phyloP scores from a whole-genome alignment of 371 early-diverging fungal species.

The Basidiobolus meristosporus region DNA sequence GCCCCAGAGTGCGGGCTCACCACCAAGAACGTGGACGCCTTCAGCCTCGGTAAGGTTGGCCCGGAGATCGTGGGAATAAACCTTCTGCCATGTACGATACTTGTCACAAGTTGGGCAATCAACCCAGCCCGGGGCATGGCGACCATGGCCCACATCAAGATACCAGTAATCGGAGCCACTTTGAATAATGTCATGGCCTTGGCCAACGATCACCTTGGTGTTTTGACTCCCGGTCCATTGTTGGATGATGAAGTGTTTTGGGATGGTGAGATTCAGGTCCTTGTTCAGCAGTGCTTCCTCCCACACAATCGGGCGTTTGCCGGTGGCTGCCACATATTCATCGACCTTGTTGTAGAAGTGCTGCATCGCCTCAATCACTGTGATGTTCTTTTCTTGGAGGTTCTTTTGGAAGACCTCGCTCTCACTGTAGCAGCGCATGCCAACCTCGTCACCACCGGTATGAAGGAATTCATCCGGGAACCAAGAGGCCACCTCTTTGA shows the following conservation, averaged over 20 bases:
- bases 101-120: slow-evolving; percentile 29
- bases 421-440: slow-evolving; percentile 35
- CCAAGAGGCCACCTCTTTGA: slow-evolving; percentile 27
- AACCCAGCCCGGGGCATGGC: slow-evolving; percentile 11
- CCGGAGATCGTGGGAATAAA: slow-evolving; percentile 18
- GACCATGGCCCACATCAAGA: slow-evolving; percentile 44
- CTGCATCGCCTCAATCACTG: slow-evolving; percentile 8
- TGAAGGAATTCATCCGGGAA: slow-evolving; percentile 55
- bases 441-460: slow-evolving; percentile 61
- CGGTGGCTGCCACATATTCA: slow-evolving; percentile 8
- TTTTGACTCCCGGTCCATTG: slow-evolving; percentile 25
- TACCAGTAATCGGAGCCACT: slow-evolving; percentile 37
- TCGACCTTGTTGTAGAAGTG: slow-evolving; percentile 9
- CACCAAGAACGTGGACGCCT: slow-evolving; percentile 9
- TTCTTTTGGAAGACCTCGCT: slow-evolving; percentile 10
- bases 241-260: slow-evolving; percentile 27
- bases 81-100: slow-evolving; percentile 67
- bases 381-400: slow-evolving; percentile 8
- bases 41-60: too few relatives aligned
- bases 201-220: slow-evolving; percentile 19
- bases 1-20: slow-evolving; percentile 47
- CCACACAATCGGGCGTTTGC: slow-evolving; percentile 28
- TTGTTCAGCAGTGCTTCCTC: slow-evolving; percentile 28
- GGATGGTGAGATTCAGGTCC: slow-evolving; percentile 10
- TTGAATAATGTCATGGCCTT: slow-evolving; percentile 34